phyloP scores from a whole-genome alignment of 768 basidiomycete genomes.

The Suillus discolor region DNA sequence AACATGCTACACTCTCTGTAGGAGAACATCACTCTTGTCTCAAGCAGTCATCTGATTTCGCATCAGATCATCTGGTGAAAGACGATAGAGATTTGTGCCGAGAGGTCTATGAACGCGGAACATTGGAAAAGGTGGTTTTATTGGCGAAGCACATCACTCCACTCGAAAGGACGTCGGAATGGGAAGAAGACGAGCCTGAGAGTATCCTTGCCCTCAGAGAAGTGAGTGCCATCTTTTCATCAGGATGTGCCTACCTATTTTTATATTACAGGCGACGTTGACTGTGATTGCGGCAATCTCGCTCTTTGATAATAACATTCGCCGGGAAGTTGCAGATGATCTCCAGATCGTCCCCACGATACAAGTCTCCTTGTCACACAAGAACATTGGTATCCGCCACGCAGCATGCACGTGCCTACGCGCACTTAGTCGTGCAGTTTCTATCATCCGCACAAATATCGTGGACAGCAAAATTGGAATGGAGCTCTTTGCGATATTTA shows the following conservation, averaged over 20 bases:
- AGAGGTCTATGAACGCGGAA: conserved; percentile 70
- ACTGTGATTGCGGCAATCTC: conserved; percentile 73
- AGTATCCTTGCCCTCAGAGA: conserved; percentile 59
- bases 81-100: conserved; percentile 72
- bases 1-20: conserved; percentile 79
- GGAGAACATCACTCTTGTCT: conserved; percentile 25
- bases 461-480: conserved; percentile 81
- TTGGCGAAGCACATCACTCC: conserved; percentile 60
- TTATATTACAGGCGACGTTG: conserved; percentile 59
- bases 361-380: conserved; percentile 56
- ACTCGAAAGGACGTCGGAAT: conserved; percentile 44
- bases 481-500: conserved; percentile 64
- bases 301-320: conserved; percentile 72
- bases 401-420: conserved; percentile 87
- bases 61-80: conserved; percentile 61
- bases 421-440: conserved; percentile 76
- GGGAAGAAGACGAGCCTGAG: conserved; percentile 75
- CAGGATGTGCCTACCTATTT: conserved; percentile 6
- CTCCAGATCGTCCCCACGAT: conserved; percentile 57
- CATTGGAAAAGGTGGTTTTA: conserved; percentile 53
- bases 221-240: conserved; percentile 37
- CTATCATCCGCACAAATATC: conserved; percentile 81
- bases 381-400: conserved; percentile 75
- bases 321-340: conserved; percentile 65
- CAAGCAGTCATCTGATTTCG: background rate